Percentiles rank a stretch among this genome's conserved stretches.
Evolutionary conservation across 192 early-diverging fungal species (phyloP).

Genomic region (Nowakowskiella sp.): DNA sequence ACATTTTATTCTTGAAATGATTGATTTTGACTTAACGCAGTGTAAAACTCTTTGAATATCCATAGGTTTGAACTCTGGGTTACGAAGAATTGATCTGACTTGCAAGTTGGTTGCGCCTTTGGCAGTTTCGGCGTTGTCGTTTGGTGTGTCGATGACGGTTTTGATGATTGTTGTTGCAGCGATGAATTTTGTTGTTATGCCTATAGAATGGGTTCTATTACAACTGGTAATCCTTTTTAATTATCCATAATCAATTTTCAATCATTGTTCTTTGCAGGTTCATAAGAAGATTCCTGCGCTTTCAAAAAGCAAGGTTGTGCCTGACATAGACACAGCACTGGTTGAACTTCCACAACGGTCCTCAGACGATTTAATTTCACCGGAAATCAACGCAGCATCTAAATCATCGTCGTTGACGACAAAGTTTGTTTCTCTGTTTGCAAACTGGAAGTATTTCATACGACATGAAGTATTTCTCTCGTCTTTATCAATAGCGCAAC

Average conservation of each 20-base stretch:
- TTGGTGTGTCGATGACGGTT: conserved; percentile 10
- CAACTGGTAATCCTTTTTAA: too few species aligned
- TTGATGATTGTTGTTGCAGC: conserved; percentile 18
- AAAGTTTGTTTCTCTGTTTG: too few species aligned
- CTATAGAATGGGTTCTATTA: conserved; percentile 19
- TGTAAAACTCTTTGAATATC: too few species aligned
- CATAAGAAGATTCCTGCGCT: too few species aligned
- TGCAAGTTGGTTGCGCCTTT: conserved; percentile 37
- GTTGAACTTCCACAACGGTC: too few species aligned
- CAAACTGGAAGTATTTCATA: conserved; percentile 12
- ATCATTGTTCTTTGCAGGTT: too few species aligned
- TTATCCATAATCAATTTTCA: too few species aligned
- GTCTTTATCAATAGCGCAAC: conserved; percentile 27
- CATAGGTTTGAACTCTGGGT: conserved; percentile 22
- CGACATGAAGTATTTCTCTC: conserved; percentile 26
- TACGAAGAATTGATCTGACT: conserved; percentile 31
- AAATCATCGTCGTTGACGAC: too few species aligned
- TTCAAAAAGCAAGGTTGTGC: too few species aligned
- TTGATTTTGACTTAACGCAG: background rate
- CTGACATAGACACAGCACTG: too few species aligned
- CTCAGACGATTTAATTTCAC: too few species aligned
- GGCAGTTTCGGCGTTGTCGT: conserved; percentile 18
- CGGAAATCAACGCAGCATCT: too few species aligned
- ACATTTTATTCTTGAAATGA: background rate
- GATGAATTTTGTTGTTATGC: conserved; percentile 10